Evolutionary conservation across 106 monocot species (phyloP).

Genomic region (Allium fistulosum): DNA sequence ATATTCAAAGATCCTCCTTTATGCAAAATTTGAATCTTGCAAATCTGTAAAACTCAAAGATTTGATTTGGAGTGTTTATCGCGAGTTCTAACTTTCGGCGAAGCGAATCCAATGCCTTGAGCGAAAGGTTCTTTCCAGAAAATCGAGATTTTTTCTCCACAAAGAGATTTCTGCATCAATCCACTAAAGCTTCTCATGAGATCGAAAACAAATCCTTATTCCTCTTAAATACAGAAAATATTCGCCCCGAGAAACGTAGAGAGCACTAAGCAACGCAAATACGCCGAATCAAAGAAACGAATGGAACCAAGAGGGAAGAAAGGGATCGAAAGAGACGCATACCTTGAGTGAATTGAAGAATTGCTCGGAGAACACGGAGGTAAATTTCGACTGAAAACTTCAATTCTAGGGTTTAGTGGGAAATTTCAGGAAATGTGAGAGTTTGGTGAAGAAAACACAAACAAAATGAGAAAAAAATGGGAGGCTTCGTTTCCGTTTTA

Average conservation of each 20-base stretch:
- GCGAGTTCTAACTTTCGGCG: constrained; percentile 48
- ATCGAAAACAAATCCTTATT: constrained; percentile 10
- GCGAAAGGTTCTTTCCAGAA: constrained; percentile 26
- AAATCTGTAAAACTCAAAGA: constrained; percentile 16
- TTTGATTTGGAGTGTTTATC: constrained; percentile 38
- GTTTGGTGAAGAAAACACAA: neutral
- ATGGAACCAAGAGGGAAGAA: neutral
- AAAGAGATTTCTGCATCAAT: constrained; percentile 20
- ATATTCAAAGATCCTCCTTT: neutral
- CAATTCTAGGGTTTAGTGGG: constrained; percentile 11
- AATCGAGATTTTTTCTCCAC: constrained; percentile 15
- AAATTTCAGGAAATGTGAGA: neutral
- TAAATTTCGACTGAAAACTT: neutral
- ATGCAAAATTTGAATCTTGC: neutral
- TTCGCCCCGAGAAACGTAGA: neutral
- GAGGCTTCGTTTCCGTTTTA: constrained; percentile 9
- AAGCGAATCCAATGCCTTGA: constrained; percentile 22
- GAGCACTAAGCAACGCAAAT: neutral
- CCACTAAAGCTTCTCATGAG: constrained; percentile 27
- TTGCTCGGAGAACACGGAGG: neutral
- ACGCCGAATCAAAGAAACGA: constrained; percentile 8
- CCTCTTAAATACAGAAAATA: constrained; percentile 4
- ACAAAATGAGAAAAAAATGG: neutral
- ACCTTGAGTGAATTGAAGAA: constrained; percentile 1
- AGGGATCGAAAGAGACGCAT: neutral